A percentile compares a stretch with the other conserved stretches of the same genome.
Evolutionary conservation across 768 basidiomycete genomes (phyloP).

Genomic region (Terana coerulea): DNA sequence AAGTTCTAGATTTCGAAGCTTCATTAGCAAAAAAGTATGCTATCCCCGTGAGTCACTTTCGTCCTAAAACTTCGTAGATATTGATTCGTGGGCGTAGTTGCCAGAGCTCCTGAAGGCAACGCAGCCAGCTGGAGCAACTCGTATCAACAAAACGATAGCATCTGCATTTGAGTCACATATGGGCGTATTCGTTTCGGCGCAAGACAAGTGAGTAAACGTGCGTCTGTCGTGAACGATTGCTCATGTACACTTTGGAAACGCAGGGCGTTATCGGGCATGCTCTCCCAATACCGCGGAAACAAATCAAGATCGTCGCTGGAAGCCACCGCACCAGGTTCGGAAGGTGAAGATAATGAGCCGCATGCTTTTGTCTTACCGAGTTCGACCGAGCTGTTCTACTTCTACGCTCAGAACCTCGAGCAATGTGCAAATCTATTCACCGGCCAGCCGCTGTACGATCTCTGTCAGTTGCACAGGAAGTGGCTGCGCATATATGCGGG

Average conservation of each 20-base stretch:
- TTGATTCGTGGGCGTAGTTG: slow-evolving; percentile 38
- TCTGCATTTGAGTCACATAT: slow-evolving; percentile 93
- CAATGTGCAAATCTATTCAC: slow-evolving; percentile 90
- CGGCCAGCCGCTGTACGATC: slow-evolving; percentile 76
- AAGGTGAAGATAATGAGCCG: slow-evolving; percentile 41
- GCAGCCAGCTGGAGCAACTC: slow-evolving; percentile 44
- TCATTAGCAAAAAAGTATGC: slow-evolving; percentile 81
- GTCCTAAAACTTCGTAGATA: not conserved
- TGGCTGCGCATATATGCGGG: slow-evolving; percentile 95
- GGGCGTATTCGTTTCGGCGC: slow-evolving; percentile 91
- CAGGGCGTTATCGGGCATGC: slow-evolving; percentile 88
- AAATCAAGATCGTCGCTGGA: slow-evolving; percentile 71
- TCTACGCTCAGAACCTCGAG: slow-evolving; percentile 93
- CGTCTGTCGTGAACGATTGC: slow-evolving; percentile 1
- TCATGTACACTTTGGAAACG: not conserved
- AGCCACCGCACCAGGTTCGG: slow-evolving; percentile 35
- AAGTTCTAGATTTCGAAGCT: slow-evolving; percentile 84
- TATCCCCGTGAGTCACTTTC: slow-evolving; percentile 47
- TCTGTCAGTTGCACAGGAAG: slow-evolving; percentile 82
- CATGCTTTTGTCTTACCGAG: slow-evolving; percentile 78
- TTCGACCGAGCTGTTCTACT: slow-evolving; percentile 95
- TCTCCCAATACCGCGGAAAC: slow-evolving; percentile 68
- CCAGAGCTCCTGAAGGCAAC: slow-evolving; percentile 58
- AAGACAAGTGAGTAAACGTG: slow-evolving; percentile 73
- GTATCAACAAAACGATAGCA: slow-evolving; percentile 66